Percentiles rank a stretch among this genome's conserved stretches.
phyloP scores from a whole-genome alignment of 108 stramenopile species.

The Conticribra weissflogii region DNA sequence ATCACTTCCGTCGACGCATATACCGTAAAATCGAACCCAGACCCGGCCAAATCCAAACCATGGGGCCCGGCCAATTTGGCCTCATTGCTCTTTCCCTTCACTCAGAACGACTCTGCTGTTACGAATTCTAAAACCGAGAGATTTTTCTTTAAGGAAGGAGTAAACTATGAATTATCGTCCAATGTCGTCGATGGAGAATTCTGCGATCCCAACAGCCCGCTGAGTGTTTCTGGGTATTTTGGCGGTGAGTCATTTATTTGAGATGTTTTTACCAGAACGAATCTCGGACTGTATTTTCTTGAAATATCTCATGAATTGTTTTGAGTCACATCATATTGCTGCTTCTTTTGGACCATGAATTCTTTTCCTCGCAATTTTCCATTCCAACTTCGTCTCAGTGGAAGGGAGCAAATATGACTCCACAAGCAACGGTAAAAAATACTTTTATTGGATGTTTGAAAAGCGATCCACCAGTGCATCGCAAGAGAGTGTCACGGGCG shows the following conservation, averaged over 20 bases:
- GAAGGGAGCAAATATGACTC: slow-evolving; percentile 45
- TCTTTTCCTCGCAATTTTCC: neutral
- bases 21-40: too few relatives aligned
- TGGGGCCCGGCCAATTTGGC: too few relatives aligned
- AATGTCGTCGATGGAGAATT: slow-evolving; percentile 40
- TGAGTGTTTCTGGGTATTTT: slow-evolving; percentile 52
- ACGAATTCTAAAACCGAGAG: slow-evolving; percentile 1
- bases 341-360: neutral
- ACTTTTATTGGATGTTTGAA: slow-evolving; percentile 97
- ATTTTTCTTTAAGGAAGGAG: slow-evolving; percentile 25
- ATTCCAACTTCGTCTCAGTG: slow-evolving; percentile 3
- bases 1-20: too few relatives aligned
- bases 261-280: neutral
- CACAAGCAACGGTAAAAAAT: slow-evolving; percentile 75
- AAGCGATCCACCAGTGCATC: slow-evolving; percentile 58
- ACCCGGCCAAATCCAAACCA: too few relatives aligned
- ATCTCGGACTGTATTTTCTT: neutral
- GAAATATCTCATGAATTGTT: neutral
- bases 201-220: slow-evolving; percentile 41
- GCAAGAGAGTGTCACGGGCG: slow-evolving; percentile 25
- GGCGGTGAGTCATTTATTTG: slow-evolving; percentile 23
- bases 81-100: too few relatives aligned
- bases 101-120: too few relatives aligned
- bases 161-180: slow-evolving; percentile 16
- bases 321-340: neutral